These are phyloP conservation scores for Gaeumannomyces sp. DNA, from an alignment of 2,329 filamentous ascomycete genomes.

Conservation along the genomic window DNA sequence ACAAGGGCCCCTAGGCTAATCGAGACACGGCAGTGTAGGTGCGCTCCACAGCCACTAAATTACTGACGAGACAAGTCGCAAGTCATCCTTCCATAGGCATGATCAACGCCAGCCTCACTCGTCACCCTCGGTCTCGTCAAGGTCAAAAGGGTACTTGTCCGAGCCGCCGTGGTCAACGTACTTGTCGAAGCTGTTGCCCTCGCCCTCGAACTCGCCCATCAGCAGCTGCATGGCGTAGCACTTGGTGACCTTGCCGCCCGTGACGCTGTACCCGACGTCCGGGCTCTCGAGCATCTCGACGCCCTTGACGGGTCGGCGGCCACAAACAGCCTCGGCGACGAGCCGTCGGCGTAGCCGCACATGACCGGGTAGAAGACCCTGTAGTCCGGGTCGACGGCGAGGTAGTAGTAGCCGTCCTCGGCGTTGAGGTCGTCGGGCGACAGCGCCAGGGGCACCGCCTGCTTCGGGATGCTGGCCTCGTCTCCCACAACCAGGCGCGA, in stretches of 20 bases:
- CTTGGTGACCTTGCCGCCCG: conserved; percentile 21
- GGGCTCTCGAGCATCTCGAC: conserved; percentile 18
- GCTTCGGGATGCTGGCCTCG: conserved; percentile 14
- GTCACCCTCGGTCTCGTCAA: too few species aligned
- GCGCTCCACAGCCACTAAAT: too few species aligned
- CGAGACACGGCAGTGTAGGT: too few species aligned
- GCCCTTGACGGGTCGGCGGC: conserved; percentile 18
- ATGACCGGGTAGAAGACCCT: conserved; percentile 23
- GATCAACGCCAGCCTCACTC: too few species aligned
- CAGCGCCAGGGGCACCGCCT: conserved; percentile 11
- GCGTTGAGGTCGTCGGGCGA: conserved; percentile 5
- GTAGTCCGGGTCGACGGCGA: conserved; percentile 17
- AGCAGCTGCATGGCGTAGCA: conserved; percentile 32
- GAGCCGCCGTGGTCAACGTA: too few species aligned
- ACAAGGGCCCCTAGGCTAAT: too few species aligned
- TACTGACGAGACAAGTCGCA: too few species aligned
- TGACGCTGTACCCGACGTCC: conserved; percentile 21
- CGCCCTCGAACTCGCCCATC: conserved; percentile 5
- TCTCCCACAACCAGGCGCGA: conserved; percentile 22
- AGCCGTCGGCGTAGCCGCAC: conserved; percentile 22
- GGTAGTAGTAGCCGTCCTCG: conserved; percentile 15
- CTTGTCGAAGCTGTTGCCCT: neutral
- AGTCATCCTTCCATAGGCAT: too few species aligned
- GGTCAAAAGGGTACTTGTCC: too few species aligned
- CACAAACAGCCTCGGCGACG: conserved; percentile 23